Evolutionary conservation across 371 early-diverging fungal genomes (phyloP), one percentile per base, ranked within the genome.

Genomic region (Mucor irregularis): DNA sequence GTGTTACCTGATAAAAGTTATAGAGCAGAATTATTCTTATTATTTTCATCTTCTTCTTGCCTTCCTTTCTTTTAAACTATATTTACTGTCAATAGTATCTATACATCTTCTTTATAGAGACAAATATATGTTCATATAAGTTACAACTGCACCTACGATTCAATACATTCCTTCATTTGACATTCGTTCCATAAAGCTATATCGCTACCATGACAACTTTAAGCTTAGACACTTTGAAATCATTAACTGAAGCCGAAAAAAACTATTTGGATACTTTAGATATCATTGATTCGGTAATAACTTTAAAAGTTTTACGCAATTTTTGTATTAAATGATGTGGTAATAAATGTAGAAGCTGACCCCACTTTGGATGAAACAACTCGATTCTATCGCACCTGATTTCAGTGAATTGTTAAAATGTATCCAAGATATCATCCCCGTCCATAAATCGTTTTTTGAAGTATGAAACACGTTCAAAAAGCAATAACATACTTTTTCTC

Each of bases 221-320:
- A n/a, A 57, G 57, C 44, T 56, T 56, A 21, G 46, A 63, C 13
- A 53, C 45, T 24, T 56, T 49, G 49, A 33, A 49, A 2, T 49
- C 56, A 42, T 57, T 71, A 14, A 57, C 64, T 33, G 58, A 68
- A 38, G 61, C 58, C 22, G 71, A 71, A 49, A 57, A 68, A 38
- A 50, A 43, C 8, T 71, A 68, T 51, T 48, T 71, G 14, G 52
- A 54, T n/a, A 56, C 30, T 16, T 48, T 71, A n/a, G 54, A 62
- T 21, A 49, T 51, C 33, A 52, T 71, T 22, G 48, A 61, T 37
- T 57, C 61, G 45, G 71, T 65, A 56, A 47, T n/a, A n/a, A n/a
- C n/a, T n/a, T n/a, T n/a, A n/a, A n/a, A n/a, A n/a, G n/a, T n/a
- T n/a, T n/a, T n/a, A n/a, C 28, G n/a, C 21, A 30, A 24, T 14